phyloP scores from a whole-genome alignment of 306 rosid genomes.

The Cucurbita pepo region DNA sequence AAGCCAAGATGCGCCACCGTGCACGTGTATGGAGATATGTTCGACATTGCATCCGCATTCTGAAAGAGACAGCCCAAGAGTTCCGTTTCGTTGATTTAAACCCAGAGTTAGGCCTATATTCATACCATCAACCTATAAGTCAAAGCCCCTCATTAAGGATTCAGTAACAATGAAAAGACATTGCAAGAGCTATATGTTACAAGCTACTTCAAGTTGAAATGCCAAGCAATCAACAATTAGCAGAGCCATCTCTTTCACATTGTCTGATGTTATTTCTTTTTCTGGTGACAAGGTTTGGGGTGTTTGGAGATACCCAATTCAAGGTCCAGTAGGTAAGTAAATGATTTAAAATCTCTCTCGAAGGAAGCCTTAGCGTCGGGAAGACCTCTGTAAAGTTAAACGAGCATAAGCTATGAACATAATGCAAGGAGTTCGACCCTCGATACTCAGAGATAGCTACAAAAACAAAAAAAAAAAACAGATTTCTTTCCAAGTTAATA shows the following conservation, averaged over 20 bases:
- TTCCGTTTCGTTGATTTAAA: slow-evolving; percentile 50
- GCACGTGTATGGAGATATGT: slow-evolving; percentile 41
- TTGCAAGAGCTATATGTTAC: not conserved
- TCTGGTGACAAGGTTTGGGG: not conserved
- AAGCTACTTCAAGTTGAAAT: not conserved
- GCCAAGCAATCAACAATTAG: not conserved
- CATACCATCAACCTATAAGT: slow-evolving; percentile 59
- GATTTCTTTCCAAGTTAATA: not conserved
- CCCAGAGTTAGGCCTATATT: slow-evolving; percentile 42
- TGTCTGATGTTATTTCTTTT: not conserved
- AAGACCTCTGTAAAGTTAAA: not conserved
- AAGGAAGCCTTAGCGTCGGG: not conserved
- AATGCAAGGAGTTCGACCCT: not conserved
- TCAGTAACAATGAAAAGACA: not conserved
- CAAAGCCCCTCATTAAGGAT: slow-evolving; percentile 8
- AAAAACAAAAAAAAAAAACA: not conserved
- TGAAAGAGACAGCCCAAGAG: slow-evolving; percentile 37
- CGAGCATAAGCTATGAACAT: not conserved
- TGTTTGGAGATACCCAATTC: not conserved
- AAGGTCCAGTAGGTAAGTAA: not conserved
- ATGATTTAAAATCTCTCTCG: not conserved
- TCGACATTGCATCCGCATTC: slow-evolving; percentile 57
- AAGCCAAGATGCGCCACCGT: slow-evolving; percentile 90
- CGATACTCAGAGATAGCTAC: not conserved
- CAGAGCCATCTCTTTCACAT: not conserved